phyloP scores from a whole-genome alignment of 768 basidiomycete species.

The Multifurca ochricompacta region DNA sequence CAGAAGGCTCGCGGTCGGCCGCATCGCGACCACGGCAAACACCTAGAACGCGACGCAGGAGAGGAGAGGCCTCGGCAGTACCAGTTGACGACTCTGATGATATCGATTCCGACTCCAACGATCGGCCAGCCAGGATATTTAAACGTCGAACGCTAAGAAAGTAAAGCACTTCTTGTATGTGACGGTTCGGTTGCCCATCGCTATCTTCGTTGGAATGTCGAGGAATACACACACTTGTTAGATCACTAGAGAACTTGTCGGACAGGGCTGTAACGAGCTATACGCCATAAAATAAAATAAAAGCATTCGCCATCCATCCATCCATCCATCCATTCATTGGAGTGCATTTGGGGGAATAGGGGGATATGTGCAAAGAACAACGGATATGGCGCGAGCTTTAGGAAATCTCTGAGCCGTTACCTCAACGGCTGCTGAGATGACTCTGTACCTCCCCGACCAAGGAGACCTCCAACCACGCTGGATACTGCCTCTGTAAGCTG shows the following conservation, averaged over 20 bases:
- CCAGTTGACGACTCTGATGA: neutral
- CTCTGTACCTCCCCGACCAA: constrained; percentile 36
- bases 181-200: no score
- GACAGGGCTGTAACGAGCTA: neutral
- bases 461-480: constrained; percentile 72
- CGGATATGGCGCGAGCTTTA: neutral
- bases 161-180: neutral
- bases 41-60: neutral
- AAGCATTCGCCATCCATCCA: neutral
- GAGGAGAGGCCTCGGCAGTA: neutral
- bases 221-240: neutral
- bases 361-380: neutral
- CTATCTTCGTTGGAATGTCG: no score
- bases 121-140: neutral
- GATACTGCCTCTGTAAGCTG: constrained; percentile 74
- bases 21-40: neutral
- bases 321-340: no score
- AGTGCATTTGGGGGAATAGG: no score
- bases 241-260: no score
- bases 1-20: constrained; percentile 2
- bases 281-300: neutral
- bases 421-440: constrained; percentile 17
- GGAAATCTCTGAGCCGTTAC: constrained; percentile 16
- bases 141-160: neutral
- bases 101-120: neutral